Evolutionary conservation across 2,329 filamentous ascomycete genomes (phyloP).

Genomic region (Leptosphaerulina australis): DNA sequence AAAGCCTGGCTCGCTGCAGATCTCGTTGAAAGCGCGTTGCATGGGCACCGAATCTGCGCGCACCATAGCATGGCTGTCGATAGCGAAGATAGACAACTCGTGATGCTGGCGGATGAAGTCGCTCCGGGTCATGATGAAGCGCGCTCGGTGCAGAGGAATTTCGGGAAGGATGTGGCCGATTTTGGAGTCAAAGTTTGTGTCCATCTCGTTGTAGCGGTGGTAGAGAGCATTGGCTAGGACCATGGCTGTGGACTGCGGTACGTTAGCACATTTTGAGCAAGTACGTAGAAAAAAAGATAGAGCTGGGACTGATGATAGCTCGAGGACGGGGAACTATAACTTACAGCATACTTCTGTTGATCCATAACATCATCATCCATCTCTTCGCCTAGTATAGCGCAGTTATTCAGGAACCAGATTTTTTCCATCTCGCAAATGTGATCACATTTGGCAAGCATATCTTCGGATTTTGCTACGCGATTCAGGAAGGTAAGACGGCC

Average conservation of each 20-base stretch:
- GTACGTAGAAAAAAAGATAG: not conserved
- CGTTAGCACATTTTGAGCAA: not conserved
- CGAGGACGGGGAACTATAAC: slow-evolving; percentile 35
- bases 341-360: slow-evolving; percentile 91
- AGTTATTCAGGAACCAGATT: slow-evolving; percentile 78
- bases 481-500: slow-evolving; percentile 88
- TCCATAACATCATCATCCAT: slow-evolving; percentile 99
- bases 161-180: slow-evolving; percentile 78
- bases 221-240: slow-evolving; percentile 89
- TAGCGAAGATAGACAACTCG: slow-evolving; percentile 92
- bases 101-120: slow-evolving; percentile 95
- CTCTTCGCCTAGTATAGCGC: slow-evolving; percentile 74
- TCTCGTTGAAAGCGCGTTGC: slow-evolving; percentile 87
- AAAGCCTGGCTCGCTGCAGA: slow-evolving; percentile 79
- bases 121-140: slow-evolving; percentile 88
- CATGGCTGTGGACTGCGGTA: slow-evolving; percentile 79
- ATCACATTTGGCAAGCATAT: slow-evolving; percentile 82
- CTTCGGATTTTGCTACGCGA: slow-evolving; percentile 80
- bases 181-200: slow-evolving; percentile 66
- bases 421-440: slow-evolving; percentile 73
- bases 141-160: slow-evolving; percentile 56
- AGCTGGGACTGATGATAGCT: too few relatives aligned
- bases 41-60: slow-evolving; percentile 94
- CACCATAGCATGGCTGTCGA: slow-evolving; percentile 84
- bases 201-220: slow-evolving; percentile 73